Evolutionary conservation across 1,284 basidiomycete species (phyloP).

Genomic region (Peniophora sp.): DNA sequence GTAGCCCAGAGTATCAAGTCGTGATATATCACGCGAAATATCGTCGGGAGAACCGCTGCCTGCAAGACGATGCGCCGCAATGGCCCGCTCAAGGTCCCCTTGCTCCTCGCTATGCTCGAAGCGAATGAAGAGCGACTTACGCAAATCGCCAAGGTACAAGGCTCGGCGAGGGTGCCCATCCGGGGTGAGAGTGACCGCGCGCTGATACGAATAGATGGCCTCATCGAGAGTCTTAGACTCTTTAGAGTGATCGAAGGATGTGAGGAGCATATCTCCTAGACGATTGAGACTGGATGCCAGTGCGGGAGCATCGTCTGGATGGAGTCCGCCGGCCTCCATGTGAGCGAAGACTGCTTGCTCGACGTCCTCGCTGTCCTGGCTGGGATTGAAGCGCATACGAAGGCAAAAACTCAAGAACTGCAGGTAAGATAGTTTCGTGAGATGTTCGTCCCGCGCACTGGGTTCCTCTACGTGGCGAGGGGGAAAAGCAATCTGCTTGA

Average conservation of each 20-base stretch:
- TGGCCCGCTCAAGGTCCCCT: neutral
- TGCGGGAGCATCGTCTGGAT: neutral
- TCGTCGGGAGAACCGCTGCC: neutral
- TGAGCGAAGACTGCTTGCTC: too few relatives aligned
- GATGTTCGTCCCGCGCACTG: too few relatives aligned
- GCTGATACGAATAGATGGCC: neutral
- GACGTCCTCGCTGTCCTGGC: too few relatives aligned
- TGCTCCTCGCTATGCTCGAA: neutral
- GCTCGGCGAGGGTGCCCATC: neutral
- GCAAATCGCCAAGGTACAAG: neutral
- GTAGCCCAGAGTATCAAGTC: slow-evolving; percentile 17
- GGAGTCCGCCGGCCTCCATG: neutral
- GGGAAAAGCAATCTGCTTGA: too few relatives aligned
- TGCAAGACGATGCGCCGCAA: neutral
- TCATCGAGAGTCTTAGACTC: neutral
- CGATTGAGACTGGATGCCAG: neutral
- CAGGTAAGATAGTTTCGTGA: too few relatives aligned
- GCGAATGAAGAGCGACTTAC: neutral
- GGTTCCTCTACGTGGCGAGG: too few relatives aligned
- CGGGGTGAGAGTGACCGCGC: neutral
- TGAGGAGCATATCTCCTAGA: neutral
- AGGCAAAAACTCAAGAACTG: too few relatives aligned
- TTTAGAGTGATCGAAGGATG: neutral
- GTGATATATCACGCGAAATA: neutral
- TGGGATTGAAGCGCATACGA: too few relatives aligned